Percentiles rank a stretch among this genome's conserved stretches.
phyloP scores from a whole-genome alignment of 495 filamentous ascomycete species.

The Penicillium egyptiacum region DNA sequence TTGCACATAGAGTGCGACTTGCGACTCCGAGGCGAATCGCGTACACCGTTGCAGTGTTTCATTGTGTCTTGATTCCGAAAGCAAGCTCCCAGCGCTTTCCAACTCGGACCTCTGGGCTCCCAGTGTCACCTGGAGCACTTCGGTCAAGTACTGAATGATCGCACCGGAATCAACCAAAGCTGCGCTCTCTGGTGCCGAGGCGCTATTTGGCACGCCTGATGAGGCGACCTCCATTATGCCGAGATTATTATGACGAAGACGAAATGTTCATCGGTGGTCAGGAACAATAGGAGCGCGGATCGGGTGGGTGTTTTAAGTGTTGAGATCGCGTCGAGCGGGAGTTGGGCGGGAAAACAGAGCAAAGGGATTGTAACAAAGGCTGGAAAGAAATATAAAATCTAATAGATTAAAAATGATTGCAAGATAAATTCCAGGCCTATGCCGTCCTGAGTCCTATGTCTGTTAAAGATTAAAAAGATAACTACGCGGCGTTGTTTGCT shows the following conservation, averaged over 20 bases:
- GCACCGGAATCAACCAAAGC: constrained; percentile 55
- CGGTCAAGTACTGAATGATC: constrained; percentile 76
- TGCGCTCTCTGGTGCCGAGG: constrained; percentile 39
- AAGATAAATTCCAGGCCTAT: constrained; percentile 13
- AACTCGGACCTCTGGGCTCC: constrained; percentile 81
- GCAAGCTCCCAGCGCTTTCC: constrained; percentile 73
- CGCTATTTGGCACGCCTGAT: constrained; percentile 48
- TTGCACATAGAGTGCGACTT: constrained; percentile 84
- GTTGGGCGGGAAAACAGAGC: constrained; percentile 7
- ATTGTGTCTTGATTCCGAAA: constrained; percentile 64
- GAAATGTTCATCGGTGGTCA: constrained; percentile 35
- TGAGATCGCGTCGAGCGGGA: constrained; percentile 25
- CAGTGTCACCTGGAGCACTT: constrained; percentile 78
- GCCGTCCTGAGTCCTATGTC: constrained; percentile 6
- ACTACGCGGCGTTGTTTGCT: constrained; percentile 33
- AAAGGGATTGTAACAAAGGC: constrained; percentile 1
- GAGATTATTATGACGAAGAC: constrained; percentile 24
- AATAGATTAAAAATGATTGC: constrained; percentile 22
- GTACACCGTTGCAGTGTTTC: constrained; percentile 86
- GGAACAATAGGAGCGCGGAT: constrained; percentile 20
- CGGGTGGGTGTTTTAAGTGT: constrained; percentile 18
- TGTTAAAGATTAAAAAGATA: constrained; percentile 19
- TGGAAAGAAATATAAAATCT: constrained; percentile 11
- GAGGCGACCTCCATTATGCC: constrained; percentile 53
- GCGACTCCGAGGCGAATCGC: constrained; percentile 83